These are phyloP conservation scores for Chytriomyces sp. DNA, from an alignment of 192 early-diverging fungal species.

Conservation along the genomic window DNA sequence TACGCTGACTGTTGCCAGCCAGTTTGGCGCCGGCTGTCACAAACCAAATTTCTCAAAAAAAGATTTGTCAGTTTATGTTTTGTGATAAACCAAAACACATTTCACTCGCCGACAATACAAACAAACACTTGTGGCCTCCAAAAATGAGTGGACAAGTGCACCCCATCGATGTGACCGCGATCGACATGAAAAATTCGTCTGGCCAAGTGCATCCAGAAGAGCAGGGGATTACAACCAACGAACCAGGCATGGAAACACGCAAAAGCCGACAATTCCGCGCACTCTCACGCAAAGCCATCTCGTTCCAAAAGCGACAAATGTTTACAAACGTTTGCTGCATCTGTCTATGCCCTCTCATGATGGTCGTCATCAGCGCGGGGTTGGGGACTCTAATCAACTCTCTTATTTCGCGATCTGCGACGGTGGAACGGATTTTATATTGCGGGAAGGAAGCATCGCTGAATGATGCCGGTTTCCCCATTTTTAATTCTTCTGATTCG, in stretches of 20 bases:
- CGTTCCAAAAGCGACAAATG: constrained; percentile 26
- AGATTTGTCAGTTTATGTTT: no score
- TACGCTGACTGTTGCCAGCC: no score
- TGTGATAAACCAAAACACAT: no score
- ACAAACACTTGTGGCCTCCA: no score
- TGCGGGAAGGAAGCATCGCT: constrained; percentile 41
- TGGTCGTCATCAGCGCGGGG: constrained; percentile 67
- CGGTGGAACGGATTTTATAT: constrained; percentile 49
- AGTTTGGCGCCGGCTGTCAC: no score
- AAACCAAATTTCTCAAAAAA: no score
- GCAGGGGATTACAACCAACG: not conserved
- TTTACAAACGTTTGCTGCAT: constrained; percentile 38
- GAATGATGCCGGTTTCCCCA: constrained; percentile 42
- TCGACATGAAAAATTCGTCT: no score
- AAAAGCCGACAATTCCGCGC: constrained; percentile 44
- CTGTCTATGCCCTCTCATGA: constrained; percentile 66
- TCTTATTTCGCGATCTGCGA: constrained; percentile 55
- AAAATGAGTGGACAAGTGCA: no score
- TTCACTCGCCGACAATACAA: no score
- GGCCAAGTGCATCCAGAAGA: no score
- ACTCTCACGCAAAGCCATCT: constrained; percentile 26
- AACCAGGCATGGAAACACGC: not conserved
- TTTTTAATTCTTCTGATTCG: constrained; percentile 36
- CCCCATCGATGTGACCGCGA: no score
- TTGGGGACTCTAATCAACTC: constrained; percentile 59